A percentile compares a stretch with the other conserved stretches of the same genome.
phyloP scores from a whole-genome alignment of 371 early-diverging fungal genomes.

The Mucor piriformis region DNA sequence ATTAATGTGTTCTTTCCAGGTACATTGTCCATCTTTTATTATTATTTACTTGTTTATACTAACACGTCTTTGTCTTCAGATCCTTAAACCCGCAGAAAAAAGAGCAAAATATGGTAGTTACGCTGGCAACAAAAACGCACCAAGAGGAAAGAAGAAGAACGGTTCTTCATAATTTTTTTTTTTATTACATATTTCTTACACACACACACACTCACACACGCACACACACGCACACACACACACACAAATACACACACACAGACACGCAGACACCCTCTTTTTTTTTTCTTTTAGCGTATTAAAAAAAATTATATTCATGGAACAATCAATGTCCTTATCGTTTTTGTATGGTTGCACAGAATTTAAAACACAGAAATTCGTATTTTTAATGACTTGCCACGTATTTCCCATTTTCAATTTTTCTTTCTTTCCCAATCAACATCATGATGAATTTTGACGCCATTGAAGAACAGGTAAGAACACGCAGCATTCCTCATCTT shows the following conservation, averaged over 20 bases:
- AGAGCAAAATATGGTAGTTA: constrained; percentile 31
- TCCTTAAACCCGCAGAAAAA: constrained; percentile 42
- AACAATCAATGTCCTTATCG: no score
- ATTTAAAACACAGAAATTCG: neutral
- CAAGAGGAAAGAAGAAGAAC: constrained; percentile 23
- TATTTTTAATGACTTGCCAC: neutral
- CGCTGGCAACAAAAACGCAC: constrained; percentile 13
- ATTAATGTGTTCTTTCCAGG: constrained; percentile 89
- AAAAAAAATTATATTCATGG: neutral
- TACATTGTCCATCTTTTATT: constrained; percentile 3
- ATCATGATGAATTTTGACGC: constrained; percentile 82
- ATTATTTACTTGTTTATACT: neutral
- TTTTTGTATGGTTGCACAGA: neutral
- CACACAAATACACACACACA: no score
- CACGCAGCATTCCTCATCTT: neutral
- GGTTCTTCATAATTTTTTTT: constrained; percentile 17
- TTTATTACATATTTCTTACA: neutral
- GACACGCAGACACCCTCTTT: neutral
- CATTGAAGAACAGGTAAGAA: constrained; percentile 75
- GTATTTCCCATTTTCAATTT: neutral
- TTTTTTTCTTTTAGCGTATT: neutral
- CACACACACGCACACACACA: no score
- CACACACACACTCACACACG: neutral
- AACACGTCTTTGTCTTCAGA: constrained; percentile 19
- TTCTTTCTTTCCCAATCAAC: neutral